Evolutionary conservation across 345 rosid genomes (phyloP), one percentile per base, ranked within the genome.

Genomic region (Acer saccharum): DNA sequence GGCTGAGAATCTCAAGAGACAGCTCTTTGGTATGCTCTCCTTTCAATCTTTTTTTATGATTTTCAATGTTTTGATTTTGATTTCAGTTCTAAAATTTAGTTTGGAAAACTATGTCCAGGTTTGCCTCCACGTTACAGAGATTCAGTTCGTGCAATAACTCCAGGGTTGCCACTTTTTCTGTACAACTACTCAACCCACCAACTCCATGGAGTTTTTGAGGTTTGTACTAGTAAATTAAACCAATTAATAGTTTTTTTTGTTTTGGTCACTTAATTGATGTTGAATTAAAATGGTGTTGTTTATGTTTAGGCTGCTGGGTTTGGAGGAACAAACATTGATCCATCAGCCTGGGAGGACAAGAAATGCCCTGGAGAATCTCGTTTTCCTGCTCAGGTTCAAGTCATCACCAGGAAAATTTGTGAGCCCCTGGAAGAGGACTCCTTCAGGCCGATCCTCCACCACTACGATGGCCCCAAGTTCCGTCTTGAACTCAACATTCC

Each of bases 131-230:
- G 99, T 43, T 94, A 97, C 83, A 83, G 98, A 50, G 98, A 97
- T 84, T 97, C 98, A 1, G 99, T 97, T 18, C 83, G 99, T 80
- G 91, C 94, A n/a, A 97, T 97, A 66, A 97, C 98, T 11, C 99
- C 99, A 0, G 99, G 99, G 0, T 86, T 97, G 78, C 99, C 99
- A 4, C 93, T 97, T 77, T 97, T 97, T 81, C 97, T 97, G 32
- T 97, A 94, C 83, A 97, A 97, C 90, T 97, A 97, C 87, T 90
- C 99, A 67, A 97, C 98, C 69, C 99, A 97, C 81, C 99, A 97
- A 68, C 98, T 97, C 58, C 98, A 97, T 79, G 99, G 99, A 60
- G 72, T 97, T 54, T 97, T 92, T 85, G 94, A 97, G 96, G 97
- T 91, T 46, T 65, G 83, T 69, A 46, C 9, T 43, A 7, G 46